Conservation (phyloP, 768 basidiomycete species). For the Termitomyces bulborhizus region DNA sequence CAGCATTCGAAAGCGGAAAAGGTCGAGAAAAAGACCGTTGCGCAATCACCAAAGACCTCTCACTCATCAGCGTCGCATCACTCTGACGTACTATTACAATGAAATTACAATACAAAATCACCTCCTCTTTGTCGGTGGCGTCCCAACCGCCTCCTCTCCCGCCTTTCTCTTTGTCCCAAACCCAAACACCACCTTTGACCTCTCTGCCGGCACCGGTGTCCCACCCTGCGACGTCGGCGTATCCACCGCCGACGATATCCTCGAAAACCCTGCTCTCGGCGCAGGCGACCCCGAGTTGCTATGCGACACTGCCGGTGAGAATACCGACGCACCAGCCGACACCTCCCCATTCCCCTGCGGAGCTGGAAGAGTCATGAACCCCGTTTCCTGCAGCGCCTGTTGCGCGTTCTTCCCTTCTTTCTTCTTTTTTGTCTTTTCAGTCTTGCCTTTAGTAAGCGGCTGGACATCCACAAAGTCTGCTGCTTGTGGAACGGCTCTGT, state of each 20-base stretch:
- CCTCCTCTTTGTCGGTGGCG: conserved; percentile 60
- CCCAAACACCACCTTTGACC: conserved; percentile 72
- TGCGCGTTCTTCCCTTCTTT: conserved; percentile 52
- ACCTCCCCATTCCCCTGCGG: conserved; percentile 18
- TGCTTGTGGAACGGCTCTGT: conserved; percentile 81
- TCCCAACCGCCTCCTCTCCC: conserved; percentile 56
- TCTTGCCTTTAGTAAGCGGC: conserved; percentile 77
- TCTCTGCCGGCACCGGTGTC: conserved; percentile 57
- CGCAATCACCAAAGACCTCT: conserved; percentile 65
- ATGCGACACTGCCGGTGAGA: conserved; percentile 1
- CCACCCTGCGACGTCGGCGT: conserved; percentile 27
- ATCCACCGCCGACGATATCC: conserved; percentile 58
- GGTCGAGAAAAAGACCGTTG: conserved; percentile 74
- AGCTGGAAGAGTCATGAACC: too few species aligned
- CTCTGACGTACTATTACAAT: conserved; percentile 35
- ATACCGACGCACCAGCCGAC: conserved; percentile 30
- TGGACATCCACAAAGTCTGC: conserved; percentile 77
- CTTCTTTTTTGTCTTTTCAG: conserved; percentile 78
- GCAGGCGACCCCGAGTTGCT: conserved; percentile 54
- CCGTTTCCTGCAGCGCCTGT: too few species aligned
- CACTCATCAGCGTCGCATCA: conserved; percentile 60
- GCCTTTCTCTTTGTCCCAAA: conserved; percentile 80
- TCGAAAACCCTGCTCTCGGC: conserved; percentile 70
- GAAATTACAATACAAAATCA: conserved; percentile 12
- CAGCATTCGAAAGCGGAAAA: conserved; percentile 65